Evolutionary conservation across 495 filamentous ascomycete genomes (phyloP).

Genomic region (Aspergillus ostianus): DNA sequence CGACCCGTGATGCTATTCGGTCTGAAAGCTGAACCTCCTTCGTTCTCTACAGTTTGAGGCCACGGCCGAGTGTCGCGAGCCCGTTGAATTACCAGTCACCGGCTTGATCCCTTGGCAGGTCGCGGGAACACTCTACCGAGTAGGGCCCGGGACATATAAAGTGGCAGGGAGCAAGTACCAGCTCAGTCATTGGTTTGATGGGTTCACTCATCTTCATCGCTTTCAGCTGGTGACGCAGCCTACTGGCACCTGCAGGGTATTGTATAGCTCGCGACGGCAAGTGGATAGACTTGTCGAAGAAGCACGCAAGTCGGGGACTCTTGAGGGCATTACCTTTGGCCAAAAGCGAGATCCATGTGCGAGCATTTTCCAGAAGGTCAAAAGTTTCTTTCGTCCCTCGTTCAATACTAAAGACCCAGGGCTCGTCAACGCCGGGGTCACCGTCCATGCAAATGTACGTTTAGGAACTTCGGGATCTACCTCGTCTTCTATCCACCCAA

Average conservation of each 20-base stretch:
- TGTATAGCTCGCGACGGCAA: conserved; percentile 15
- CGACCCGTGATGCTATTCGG: background rate
- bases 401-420: background rate
- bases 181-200: conserved; percentile 19
- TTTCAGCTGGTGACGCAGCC: conserved; percentile 10
- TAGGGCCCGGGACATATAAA: conserved; percentile 11
- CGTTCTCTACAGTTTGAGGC: conserved; percentile 11
- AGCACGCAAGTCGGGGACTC: conserved; percentile 5
- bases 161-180: conserved; percentile 1
- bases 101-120: conserved; percentile 8
- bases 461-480: too few relatives aligned
- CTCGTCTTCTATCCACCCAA: background rate
- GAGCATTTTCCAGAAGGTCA: conserved; percentile 16
- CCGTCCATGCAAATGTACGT: conserved; percentile 12
- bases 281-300: conserved; percentile 15
- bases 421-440: conserved; percentile 12
- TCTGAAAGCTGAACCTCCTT: background rate
- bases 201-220: conserved; percentile 14
- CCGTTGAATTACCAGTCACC: conserved; percentile 9
- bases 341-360: conserved; percentile 18
- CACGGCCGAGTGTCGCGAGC: conserved; percentile 3
- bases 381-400: conserved; percentile 5
- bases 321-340: conserved; percentile 14
- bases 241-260: conserved; percentile 10
- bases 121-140: conserved; percentile 13